Evolutionary conservation across 1,284 basidiomycete genomes (phyloP), one percentile per base, ranked within the genome.

Genomic region (Rhizoctonia solani): DNA sequence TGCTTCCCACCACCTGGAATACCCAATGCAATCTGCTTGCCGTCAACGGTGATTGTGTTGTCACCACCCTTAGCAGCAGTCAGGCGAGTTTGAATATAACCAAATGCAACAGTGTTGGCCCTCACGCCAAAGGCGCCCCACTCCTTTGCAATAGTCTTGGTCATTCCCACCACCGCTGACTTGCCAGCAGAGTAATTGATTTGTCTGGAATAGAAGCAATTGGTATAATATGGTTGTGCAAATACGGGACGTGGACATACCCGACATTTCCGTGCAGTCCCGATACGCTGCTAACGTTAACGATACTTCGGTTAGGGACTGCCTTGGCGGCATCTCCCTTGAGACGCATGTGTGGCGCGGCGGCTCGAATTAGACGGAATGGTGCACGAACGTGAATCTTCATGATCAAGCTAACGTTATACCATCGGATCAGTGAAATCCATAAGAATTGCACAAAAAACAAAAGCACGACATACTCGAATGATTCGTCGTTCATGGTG

Each of bases 81-180:
- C 72, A 89, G 77, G 63, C 89, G 79, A 13, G 90, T 91, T 74
- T 88, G 84, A 58, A 92, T 85, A 68, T 84, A 82, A 32, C 90
- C 90, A 71, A 87, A 93, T 8, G 92, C 92, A 52, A 93, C 79
- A 1, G 88, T 88, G 78, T 93, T 93, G 50, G 88, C 87, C 54
- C 90, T 86, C 9, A 93, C 90, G 72, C 87, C 87, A 75, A 89
- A 93, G 4, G 80, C 76, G 66, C 92, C 92, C 92, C 91, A 94
- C 76, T 94, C 92, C 76, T 93, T 94, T 55, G 87, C 87, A 71
- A 91, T 86, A 14, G 91, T 93, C 80, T 93, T 93, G 42, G 90
- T 90, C 66, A 93, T 78, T 32, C 92, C 92, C 61, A 87, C 73
- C 27, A 92, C 85, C 11, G 87, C 90, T 16, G 89, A 79, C 74